These are phyloP conservation scores for Boletus rubropictus DNA, from an alignment of 768 basidiomycete genomes.

Conservation along the genomic window DNA sequence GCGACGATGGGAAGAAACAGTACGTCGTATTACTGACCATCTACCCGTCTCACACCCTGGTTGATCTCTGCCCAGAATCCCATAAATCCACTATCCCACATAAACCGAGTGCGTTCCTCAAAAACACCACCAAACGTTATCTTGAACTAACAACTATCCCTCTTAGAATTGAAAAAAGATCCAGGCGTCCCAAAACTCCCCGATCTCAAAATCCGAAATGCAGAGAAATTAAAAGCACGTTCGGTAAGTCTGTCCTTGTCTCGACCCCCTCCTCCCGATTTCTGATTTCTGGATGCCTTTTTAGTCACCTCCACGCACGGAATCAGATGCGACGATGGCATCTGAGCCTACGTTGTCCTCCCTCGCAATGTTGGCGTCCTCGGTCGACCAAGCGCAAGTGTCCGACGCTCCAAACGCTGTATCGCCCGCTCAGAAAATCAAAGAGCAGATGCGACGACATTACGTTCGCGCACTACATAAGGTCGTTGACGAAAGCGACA, in stretches of 20 bases:
- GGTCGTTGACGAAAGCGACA: constrained; percentile 91
- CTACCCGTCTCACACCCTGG: background rate
- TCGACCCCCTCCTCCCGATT: background rate
- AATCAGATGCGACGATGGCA: constrained; percentile 62
- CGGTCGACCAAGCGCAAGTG: constrained; percentile 11
- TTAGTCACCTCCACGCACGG: constrained; percentile 28
- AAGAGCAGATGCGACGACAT: constrained; percentile 63
- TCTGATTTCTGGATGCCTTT: background rate
- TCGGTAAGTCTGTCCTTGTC: constrained; percentile 30
- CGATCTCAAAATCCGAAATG: constrained; percentile 57
- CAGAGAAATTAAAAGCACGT: constrained; percentile 42
- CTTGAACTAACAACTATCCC: background rate
- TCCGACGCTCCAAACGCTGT: constrained; percentile 28
- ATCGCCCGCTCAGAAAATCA: constrained; percentile 42
- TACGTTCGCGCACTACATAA: constrained; percentile 80
- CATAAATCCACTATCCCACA: constrained; percentile 23
- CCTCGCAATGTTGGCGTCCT: constrained; percentile 46
- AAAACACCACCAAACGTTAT: background rate
- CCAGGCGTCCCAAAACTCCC: constrained; percentile 83
- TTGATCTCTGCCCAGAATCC: constrained; percentile 14
- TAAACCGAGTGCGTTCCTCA: constrained; percentile 20
- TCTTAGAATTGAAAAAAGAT: constrained; percentile 77
- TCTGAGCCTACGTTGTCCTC: constrained; percentile 66
- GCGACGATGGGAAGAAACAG: constrained; percentile 29
- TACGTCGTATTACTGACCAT: constrained; percentile 10